Evolutionary conservation across 805 yeast species (phyloP).

Genomic region (Hyphopichia homilentoma): DNA sequence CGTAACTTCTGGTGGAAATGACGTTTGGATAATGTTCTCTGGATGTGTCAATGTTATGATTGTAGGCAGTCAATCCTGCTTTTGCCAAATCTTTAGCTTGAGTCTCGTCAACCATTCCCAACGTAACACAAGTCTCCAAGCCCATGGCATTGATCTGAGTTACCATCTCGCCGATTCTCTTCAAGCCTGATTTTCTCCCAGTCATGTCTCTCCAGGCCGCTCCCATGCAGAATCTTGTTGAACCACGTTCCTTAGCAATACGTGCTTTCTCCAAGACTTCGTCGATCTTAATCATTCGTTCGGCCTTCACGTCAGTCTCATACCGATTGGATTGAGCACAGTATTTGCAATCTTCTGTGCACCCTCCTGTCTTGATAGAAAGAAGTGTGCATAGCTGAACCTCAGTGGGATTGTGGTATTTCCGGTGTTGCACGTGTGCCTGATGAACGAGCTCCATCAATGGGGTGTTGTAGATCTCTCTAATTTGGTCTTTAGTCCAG

Average conservation of each 20-base stretch:
- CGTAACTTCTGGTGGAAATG: slow-evolving; percentile 65
- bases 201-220: slow-evolving; percentile 88
- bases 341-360: slow-evolving; percentile 78
- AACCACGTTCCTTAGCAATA: slow-evolving; percentile 64
- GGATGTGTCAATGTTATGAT: slow-evolving; percentile 78
- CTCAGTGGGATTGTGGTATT: slow-evolving; percentile 62
- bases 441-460: slow-evolving; percentile 55
- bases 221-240: slow-evolving; percentile 80
- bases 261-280: slow-evolving; percentile 62
- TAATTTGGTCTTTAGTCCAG: slow-evolving; percentile 63
- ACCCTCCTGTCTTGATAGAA: slow-evolving; percentile 76
- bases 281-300: slow-evolving; percentile 56
- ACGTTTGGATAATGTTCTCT: slow-evolving; percentile 73
- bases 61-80: slow-evolving; percentile 79
- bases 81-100: slow-evolving; percentile 58
- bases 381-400: slow-evolving; percentile 74
- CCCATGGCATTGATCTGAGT: slow-evolving; percentile 54
- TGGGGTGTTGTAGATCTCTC: slow-evolving; percentile 62
- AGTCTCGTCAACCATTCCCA: slow-evolving; percentile 70
- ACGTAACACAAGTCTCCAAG: slow-evolving; percentile 75
- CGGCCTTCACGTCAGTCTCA: slow-evolving; percentile 70
- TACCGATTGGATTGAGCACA: slow-evolving; percentile 74
- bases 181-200: slow-evolving; percentile 67
- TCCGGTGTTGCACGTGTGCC: slow-evolving; percentile 65
- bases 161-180: slow-evolving; percentile 63